Evolutionary conservation across 2,329 filamentous ascomycete species (phyloP), one percentile per base, ranked within the genome.

Genomic region (Neophaeococcomyces mojaviensis): DNA sequence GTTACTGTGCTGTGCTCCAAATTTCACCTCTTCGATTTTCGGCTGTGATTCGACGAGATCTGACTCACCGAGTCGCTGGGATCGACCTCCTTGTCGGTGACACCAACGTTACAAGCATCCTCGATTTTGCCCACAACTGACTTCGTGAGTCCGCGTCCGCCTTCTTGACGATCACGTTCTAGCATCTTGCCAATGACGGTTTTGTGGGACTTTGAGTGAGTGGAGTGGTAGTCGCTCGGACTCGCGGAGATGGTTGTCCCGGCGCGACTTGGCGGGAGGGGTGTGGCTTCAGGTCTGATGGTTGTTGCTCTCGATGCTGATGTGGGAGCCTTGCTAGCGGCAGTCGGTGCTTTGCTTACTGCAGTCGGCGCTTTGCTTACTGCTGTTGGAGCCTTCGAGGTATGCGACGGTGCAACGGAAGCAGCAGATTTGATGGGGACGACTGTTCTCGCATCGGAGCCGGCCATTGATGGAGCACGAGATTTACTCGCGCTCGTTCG

Each of bases 11-110:
- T n/a, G n/a, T n/a, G n/a, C n/a, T n/a, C n/a, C n/a, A n/a, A n/a
- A n/a, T n/a, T n/a, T n/a, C n/a, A n/a, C n/a, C n/a, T n/a, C n/a
- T n/a, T n/a, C n/a, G n/a, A n/a, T n/a, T n/a, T n/a, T n/a, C n/a
- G n/a, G n/a, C n/a, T n/a, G n/a, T n/a, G n/a, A n/a, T n/a, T n/a
- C n/a, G n/a, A n/a, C n/a, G n/a, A n/a, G 19, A 57, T 45, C 52
- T 57, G 55, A 50, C 54, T 56, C 1, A 57, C 52, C 46, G 52
- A 55, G 39, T 57, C 55, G 36, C 52, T 51, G 8, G 55, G 55
- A 35, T 49, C 45, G 18, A 57, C 51, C 46, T 57, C 55, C 30
- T 40, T 32, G 30, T 48, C 46, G 43, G 48, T 44, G 10, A 56
- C 42, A 44, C 54, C 49, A 15, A 56, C 19, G 19, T 40, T 40